Base-by-base conservation (phyloP, 768 basidiomycete species). In the Podaxis sp. region DNA sequence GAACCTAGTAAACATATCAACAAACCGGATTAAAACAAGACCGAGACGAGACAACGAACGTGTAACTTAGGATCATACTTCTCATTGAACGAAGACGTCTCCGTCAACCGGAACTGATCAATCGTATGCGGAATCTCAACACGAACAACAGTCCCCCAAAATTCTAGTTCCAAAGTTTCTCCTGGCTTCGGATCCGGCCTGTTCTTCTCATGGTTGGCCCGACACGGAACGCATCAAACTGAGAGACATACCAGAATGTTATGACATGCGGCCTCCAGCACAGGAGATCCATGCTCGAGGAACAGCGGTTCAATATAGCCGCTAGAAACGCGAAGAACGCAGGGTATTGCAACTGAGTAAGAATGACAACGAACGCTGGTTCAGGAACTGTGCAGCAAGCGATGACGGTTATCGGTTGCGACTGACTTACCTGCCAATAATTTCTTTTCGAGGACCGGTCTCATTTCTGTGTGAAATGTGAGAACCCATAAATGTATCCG, bases 211-310 rank as follows among this genome's bases (percentile, higher is more conserved):
- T 70, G 59, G 67, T 69, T 69, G 70, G 60, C 56, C 54, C 46
- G 20, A 38, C 50, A 51, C 30, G 8, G 11, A 41, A 26, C 6
- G 38, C 56, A 28, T 20, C 56, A 58, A 46, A 53, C 53, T 33
- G n/a, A 30, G 30, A 58, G 44, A 76, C 86, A 74, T 77, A 95
- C 94, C 94, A 96, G 64, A 26, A 95, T 89, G 64, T 91, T 91
- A 68, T 95, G 85, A 71, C 92, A 95, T 2, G 93, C 92, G 1
- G 88, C 84, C 73, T 96, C 93, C 2, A 95, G 77, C 81, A 93
- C 94, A 0, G 90, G 82, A 4, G 84, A 81, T 3, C 91, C 93
- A 65, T 94, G 90, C 26, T 76, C 72, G 63, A 87, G 83, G 69
- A 87, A 91, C 28, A 90, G 73, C 0, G 93, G 91, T 0, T 92